Evolutionary conservation across 768 basidiomycete species (phyloP).

Genomic region (Leucogyrophana mollusca): DNA sequence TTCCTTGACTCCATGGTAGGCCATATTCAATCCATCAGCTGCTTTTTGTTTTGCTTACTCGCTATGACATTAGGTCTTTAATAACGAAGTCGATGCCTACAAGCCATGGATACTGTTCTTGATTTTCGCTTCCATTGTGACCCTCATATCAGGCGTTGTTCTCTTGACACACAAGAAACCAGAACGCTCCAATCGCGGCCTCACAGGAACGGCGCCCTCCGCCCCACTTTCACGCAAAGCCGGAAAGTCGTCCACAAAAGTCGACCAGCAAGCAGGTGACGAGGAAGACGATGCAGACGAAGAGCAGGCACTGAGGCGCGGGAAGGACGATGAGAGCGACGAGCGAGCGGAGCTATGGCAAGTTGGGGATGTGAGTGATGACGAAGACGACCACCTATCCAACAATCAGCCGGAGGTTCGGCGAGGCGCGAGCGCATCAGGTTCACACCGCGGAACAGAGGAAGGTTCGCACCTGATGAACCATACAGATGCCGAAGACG

Average conservation of each 20-base stretch:
- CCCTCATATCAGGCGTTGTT: conserved; percentile 91
- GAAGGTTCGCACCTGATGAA: conserved; percentile 46
- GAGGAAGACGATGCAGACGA: conserved; percentile 31
- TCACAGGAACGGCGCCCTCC: conserved; percentile 26
- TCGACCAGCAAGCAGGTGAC: conserved; percentile 7
- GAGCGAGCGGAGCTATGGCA: conserved; percentile 54
- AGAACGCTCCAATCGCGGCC: conserved; percentile 37
- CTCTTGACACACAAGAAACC: conserved; percentile 92
- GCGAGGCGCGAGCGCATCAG: conserved; percentile 15
- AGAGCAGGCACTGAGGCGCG: conserved; percentile 33
- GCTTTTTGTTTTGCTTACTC: background rate
- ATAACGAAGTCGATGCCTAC: conserved; percentile 83
- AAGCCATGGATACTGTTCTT: conserved; percentile 86
- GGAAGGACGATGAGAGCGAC: conserved; percentile 33
- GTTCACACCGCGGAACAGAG: conserved; percentile 18
- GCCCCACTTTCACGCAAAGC: conserved; percentile 13
- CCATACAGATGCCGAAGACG: conserved; percentile 34
- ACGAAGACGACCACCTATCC: conserved; percentile 52
- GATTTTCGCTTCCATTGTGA: conserved; percentile 81
- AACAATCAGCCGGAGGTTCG: conserved; percentile 32
- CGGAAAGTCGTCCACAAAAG: conserved; percentile 23
- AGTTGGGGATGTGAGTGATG: conserved; percentile 71
- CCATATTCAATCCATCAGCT: background rate
- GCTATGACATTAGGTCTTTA: conserved; percentile 58
- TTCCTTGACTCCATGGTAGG: conserved; percentile 59